Conservation (phyloP, 768 basidiomycete genomes). For the Auricularia auricula-judae region DNA sequence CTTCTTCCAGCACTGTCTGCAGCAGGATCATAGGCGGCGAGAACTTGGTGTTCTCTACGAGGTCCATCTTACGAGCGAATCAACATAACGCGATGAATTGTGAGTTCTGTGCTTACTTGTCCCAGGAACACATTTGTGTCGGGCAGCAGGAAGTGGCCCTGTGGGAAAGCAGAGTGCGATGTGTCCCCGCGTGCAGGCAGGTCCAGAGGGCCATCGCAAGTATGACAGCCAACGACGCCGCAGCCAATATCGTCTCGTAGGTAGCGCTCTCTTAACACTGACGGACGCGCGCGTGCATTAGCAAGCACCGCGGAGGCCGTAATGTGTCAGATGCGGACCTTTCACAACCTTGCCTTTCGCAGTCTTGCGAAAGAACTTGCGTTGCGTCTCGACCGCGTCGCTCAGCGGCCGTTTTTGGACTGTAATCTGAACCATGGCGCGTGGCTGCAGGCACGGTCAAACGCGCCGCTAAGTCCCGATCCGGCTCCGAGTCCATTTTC, state of each 20-base stretch:
- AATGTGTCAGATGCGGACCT: constrained; percentile 33
- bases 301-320: constrained; percentile 1
- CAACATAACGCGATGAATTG: constrained; percentile 5
- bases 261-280: constrained; percentile 89
- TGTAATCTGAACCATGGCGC: constrained; percentile 45
- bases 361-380: constrained; percentile 95
- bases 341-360: constrained; percentile 88
- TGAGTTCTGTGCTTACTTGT: constrained; percentile 40
- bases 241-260: constrained; percentile 86
- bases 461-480: background rate
- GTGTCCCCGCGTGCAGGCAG: constrained; percentile 52
- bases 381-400: constrained; percentile 68
- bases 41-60: constrained; percentile 71
- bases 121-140: constrained; percentile 94
- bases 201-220: constrained; percentile 37
- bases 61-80: constrained; percentile 63
- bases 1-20: constrained; percentile 95
- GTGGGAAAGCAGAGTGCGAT: constrained; percentile 42
- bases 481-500: background rate
- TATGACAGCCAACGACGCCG: constrained; percentile 59
- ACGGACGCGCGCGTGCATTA: background rate
- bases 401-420: constrained; percentile 60
- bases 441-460: background rate
- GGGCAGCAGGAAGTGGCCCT: constrained; percentile 75
- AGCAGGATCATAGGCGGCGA: constrained; percentile 75